Conservation (phyloP, 345 rosid species). For the Eucalyptus microcorys region DNA sequence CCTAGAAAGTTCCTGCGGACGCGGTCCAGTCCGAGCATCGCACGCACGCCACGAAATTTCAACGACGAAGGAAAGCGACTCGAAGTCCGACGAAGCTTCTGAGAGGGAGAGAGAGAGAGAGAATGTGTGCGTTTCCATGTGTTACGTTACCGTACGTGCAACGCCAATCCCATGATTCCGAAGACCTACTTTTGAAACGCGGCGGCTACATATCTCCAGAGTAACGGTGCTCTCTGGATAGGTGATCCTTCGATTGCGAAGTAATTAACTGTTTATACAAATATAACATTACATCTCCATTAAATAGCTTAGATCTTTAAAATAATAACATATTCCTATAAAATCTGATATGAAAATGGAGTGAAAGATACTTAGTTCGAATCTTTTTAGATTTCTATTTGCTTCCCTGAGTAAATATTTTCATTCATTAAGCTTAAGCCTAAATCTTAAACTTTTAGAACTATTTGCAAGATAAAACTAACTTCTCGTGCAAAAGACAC, state of each 20-base stretch:
- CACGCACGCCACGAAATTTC: not conserved
- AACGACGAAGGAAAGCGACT: not conserved
- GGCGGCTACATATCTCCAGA: not conserved
- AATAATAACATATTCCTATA: not conserved
- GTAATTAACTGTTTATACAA: not conserved
- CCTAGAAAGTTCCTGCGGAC: not conserved
- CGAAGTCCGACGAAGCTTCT: not conserved
- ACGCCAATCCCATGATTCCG: not conserved
- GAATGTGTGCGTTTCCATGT: not conserved
- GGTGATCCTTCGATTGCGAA: not conserved
- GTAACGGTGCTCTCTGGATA: not conserved
- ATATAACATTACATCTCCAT: not conserved
- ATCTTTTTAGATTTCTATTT: too few species aligned
- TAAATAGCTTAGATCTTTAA: not conserved
- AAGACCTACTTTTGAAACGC: not conserved
- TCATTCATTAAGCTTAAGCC: not conserved
- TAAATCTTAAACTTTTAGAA: too few species aligned
- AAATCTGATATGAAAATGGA: accelerated
- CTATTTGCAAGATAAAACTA: too few species aligned
- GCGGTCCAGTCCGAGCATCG: not conserved
- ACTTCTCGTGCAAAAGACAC: not conserved
- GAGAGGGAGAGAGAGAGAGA: not conserved
- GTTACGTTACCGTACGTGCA: not conserved
- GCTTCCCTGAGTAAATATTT: too few species aligned
- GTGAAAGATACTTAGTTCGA: not conserved